Evolutionary conservation across 495 filamentous ascomycete species (phyloP).

Genomic region (Pseudotulostoma volvatum): DNA sequence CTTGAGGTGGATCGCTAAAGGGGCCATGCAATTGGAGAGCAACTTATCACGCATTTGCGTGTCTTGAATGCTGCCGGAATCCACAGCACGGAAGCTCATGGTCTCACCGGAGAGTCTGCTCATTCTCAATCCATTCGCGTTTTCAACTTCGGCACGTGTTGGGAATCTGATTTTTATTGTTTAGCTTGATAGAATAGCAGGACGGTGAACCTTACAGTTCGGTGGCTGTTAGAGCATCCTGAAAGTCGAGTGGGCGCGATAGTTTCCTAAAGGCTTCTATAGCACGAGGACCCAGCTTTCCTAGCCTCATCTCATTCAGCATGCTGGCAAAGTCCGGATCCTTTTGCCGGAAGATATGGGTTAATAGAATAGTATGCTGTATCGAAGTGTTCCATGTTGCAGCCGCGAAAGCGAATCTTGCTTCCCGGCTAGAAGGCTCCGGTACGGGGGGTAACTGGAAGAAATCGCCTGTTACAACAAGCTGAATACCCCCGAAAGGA

Average conservation of each 20-base stretch:
- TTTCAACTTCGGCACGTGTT: constrained; percentile 77
- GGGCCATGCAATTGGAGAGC: constrained; percentile 83
- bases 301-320: constrained; percentile 94
- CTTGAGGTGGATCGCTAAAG: constrained; percentile 58
- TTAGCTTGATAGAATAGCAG: neutral
- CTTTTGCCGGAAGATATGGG: constrained; percentile 88
- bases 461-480: constrained; percentile 93
- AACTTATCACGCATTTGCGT: constrained; percentile 52
- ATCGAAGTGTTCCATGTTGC: constrained; percentile 82
- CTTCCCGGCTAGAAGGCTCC: constrained; percentile 44
- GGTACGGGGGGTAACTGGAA: constrained; percentile 94
- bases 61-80: constrained; percentile 62
- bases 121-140: constrained; percentile 65
- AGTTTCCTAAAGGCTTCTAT: constrained; percentile 55
- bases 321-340: constrained; percentile 87
- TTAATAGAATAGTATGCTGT: constrained; percentile 87
- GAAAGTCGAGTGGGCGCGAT: constrained; percentile 48
- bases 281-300: constrained; percentile 53
- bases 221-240: constrained; percentile 72
- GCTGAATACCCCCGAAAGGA: constrained; percentile 89
- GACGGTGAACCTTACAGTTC: constrained; percentile 47
- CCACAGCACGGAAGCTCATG: constrained; percentile 50
- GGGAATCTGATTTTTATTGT: constrained; percentile 45
- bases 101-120: constrained; percentile 46
- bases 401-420: constrained; percentile 86